Conservation (phyloP, 345 rosid genomes). For the Bretschneidera sinensis region DNA sequence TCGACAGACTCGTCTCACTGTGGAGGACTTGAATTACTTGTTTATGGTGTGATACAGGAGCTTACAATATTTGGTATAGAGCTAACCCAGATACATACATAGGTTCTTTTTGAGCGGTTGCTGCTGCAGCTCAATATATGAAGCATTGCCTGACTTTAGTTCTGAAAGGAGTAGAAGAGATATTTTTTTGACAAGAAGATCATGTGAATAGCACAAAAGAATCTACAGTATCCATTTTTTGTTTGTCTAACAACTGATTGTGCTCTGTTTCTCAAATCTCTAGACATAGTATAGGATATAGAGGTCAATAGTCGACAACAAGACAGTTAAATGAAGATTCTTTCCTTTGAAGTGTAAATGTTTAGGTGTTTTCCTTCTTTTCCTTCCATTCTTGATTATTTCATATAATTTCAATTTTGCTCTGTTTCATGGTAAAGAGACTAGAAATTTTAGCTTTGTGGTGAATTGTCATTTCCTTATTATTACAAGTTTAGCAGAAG, state of each 20-base stretch:
- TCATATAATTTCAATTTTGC: too few relatives aligned
- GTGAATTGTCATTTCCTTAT: too few relatives aligned
- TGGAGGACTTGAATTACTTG: slow-evolving; percentile 80
- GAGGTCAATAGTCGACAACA: not conserved
- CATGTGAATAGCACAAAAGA: not conserved
- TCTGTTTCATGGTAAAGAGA: too few relatives aligned
- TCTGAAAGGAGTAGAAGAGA: not conserved
- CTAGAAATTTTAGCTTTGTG: too few relatives aligned
- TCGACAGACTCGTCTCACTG: slow-evolving; percentile 72
- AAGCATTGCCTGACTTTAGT: not conserved
- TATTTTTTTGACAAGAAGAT: not conserved
- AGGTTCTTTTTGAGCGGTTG: slow-evolving; percentile 9
- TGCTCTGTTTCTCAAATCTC: too few relatives aligned
- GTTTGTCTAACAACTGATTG: not conserved
- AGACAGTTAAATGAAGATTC: not conserved
- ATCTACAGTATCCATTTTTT: not conserved
- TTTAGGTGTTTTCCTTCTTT: not conserved
- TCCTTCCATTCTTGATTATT: too few relatives aligned
- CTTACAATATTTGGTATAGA: not conserved
- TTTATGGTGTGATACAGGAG: slow-evolving; percentile 61
- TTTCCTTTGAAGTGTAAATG: not conserved
- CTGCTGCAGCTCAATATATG: not conserved
- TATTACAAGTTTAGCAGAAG: too few relatives aligned
- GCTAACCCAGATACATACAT: slow-evolving; percentile 22
- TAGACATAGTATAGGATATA: not conserved